Percentiles rank a stretch among this genome's conserved stretches.
Evolutionary conservation across 352 stramenopile species (phyloP).

Genomic region (Phytophthora vignae): DNA sequence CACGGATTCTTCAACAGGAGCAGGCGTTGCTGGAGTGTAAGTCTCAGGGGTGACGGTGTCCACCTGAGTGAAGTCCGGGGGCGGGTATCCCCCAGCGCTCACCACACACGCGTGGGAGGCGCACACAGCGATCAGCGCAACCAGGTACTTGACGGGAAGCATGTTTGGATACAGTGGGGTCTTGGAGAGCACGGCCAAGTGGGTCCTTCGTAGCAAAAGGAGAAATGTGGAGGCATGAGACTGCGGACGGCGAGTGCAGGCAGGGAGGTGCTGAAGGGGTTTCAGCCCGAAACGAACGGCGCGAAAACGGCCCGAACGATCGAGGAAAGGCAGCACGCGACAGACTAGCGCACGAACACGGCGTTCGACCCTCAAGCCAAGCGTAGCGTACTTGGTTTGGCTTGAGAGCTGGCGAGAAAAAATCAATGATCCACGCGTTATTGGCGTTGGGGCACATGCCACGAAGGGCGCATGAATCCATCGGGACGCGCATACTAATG

Average conservation of each 20-base stretch:
- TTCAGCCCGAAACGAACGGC: slow-evolving; percentile 2
- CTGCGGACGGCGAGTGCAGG: background rate
- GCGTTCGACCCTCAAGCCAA: background rate
- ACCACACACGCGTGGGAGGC: slow-evolving; percentile 29
- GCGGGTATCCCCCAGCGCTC: slow-evolving; percentile 27
- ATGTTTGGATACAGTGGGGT: slow-evolving; percentile 13
- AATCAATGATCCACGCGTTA: background rate
- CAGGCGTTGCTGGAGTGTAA: background rate
- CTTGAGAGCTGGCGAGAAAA: background rate
- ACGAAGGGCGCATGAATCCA: background rate
- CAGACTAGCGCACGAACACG: background rate
- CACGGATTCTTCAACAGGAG: background rate
- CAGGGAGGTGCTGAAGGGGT: slow-evolving; percentile 1
- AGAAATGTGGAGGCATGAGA: slow-evolving; percentile 25
- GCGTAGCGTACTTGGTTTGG: background rate
- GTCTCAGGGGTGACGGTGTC: background rate
- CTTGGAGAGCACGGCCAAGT: slow-evolving; percentile 23
- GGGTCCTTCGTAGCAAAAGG: slow-evolving; percentile 39
- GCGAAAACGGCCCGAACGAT: slow-evolving; percentile 23
- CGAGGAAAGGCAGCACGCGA: slow-evolving; percentile 32
- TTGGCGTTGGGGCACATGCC: background rate
- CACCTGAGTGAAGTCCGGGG: slow-evolving; percentile 16
- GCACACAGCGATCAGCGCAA: slow-evolving; percentile 31
- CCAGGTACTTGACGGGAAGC: slow-evolving; percentile 44
- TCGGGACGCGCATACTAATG: background rate